A percentile compares a stretch with the other conserved stretches of the same genome.
Conservation (phyloP, 176 grass and related monocot species). For the Carex pumila region DNA sequence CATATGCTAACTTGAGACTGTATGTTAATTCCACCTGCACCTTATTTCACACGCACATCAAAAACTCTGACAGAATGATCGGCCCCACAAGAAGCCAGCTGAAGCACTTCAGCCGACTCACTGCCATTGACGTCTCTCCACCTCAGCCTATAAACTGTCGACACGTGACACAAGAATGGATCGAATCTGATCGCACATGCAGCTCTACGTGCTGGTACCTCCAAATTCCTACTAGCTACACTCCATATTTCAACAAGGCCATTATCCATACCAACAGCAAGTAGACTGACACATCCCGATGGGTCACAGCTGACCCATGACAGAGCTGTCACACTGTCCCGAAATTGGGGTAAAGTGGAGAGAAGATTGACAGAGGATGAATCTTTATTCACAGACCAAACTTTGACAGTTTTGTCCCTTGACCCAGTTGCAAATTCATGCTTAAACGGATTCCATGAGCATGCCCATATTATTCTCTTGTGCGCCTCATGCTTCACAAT, state of each 20-base stretch:
- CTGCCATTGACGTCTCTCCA: constrained; percentile 36
- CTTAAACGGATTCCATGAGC: constrained; percentile 80
- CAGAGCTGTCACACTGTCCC: constrained; percentile 88
- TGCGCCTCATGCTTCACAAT: constrained; percentile 74
- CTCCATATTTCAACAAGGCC: constrained; percentile 89
- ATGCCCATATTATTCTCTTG: constrained; percentile 98
- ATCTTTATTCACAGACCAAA: constrained; percentile 57
- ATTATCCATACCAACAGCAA: constrained; percentile 85
- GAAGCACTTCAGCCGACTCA: constrained; percentile 26
- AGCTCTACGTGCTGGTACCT: constrained; percentile 22
- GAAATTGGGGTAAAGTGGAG: constrained; percentile 59
- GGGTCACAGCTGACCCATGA: constrained; percentile 58
- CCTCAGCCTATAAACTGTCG: constrained; percentile 57
- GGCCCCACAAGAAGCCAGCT: constrained; percentile 87
- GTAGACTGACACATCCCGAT: constrained; percentile 40
- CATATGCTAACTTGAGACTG: not conserved
- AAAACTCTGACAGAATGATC: constrained; percentile 88
- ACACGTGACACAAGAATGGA: constrained; percentile 63
- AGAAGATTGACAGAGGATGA: constrained; percentile 59
- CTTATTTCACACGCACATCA: constrained; percentile 35
- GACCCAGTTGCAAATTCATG: constrained; percentile 92
- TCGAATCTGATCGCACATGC: constrained; percentile 49
- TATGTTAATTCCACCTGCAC: not conserved
- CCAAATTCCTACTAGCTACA: constrained; percentile 19
- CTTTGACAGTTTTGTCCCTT: constrained; percentile 94